These are phyloP conservation scores for Gyrodon lividus DNA, from an alignment of 768 basidiomycete species.

Conservation along the genomic window DNA sequence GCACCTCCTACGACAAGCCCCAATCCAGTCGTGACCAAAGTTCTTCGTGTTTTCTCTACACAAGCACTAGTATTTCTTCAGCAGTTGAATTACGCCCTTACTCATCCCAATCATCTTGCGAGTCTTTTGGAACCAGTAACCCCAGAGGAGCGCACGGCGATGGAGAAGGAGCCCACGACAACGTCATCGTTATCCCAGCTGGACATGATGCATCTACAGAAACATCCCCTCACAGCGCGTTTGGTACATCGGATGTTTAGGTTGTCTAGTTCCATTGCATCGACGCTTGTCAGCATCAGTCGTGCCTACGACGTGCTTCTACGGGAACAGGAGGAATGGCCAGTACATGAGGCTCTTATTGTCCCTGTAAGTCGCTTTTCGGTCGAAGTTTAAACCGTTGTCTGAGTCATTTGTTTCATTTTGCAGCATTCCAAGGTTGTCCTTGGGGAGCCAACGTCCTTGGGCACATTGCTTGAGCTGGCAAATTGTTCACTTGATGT, in stretches of 20 bases:
- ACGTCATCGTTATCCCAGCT: slow-evolving; percentile 36
- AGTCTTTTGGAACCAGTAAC: slow-evolving; percentile 80
- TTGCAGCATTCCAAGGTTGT: slow-evolving; percentile 82
- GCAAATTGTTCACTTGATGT: slow-evolving; percentile 76
- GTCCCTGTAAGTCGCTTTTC: slow-evolving; percentile 57
- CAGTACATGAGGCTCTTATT: slow-evolving; percentile 62
- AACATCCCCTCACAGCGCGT: slow-evolving; percentile 69
- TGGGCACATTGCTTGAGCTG: slow-evolving; percentile 86
- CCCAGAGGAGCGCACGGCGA: slow-evolving; percentile 63
- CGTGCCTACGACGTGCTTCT: slow-evolving; percentile 66
- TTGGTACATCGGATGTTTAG: slow-evolving; percentile 72
- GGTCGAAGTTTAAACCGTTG: not conserved
- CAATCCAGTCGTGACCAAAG: slow-evolving; percentile 53
- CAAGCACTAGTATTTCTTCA: slow-evolving; percentile 76
- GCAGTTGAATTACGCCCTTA: slow-evolving; percentile 85
- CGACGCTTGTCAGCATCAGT: slow-evolving; percentile 68
- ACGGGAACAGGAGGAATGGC: slow-evolving; percentile 70
- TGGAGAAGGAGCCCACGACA: slow-evolving; percentile 58
- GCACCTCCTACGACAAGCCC: slow-evolving; percentile 17
- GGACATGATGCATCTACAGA: slow-evolving; percentile 57
- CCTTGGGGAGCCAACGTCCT: slow-evolving; percentile 75
- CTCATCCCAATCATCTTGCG: slow-evolving; percentile 87
- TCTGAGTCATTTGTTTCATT: not conserved
- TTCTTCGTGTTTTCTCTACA: slow-evolving; percentile 66
- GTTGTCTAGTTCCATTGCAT: slow-evolving; percentile 66